Percentiles rank a stretch among this genome's conserved stretches.
These are phyloP conservation scores for Botrytis galanthina DNA, from an alignment of 2,329 filamentous ascomycete genomes.

Conservation along the genomic window DNA sequence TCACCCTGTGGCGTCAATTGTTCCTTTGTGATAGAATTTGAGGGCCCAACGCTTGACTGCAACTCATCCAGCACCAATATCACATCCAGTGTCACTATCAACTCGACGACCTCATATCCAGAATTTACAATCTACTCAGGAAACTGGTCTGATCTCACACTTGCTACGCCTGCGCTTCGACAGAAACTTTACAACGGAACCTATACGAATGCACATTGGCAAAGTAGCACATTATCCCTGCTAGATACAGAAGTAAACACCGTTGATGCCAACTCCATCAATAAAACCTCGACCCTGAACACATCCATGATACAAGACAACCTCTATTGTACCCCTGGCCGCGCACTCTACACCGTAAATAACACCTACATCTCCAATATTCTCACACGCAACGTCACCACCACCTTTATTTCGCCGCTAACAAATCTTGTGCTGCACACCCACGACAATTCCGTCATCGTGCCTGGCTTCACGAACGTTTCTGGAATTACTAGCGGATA, in stretches of 20 bases:
- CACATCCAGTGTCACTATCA: background rate
- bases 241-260: background rate
- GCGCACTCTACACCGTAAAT: constrained; percentile 27
- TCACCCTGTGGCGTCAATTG: constrained; percentile 30
- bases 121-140: background rate
- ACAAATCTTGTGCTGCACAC: constrained; percentile 22
- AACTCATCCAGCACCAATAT: constrained; percentile 6
- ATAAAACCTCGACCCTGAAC: background rate
- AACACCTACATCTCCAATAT: constrained; percentile 26
- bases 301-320: constrained; percentile 17
- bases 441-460: constrained; percentile 16
- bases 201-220: constrained; percentile 1
- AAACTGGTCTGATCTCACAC: background rate
- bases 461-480: constrained; percentile 19
- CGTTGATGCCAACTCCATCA: background rate
- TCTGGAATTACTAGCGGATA: background rate
- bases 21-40: constrained; percentile 25
- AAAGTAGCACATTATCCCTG: background rate
- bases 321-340: constrained; percentile 22
- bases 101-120: background rate
- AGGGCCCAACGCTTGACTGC: constrained; percentile 27
- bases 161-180: background rate
- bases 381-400: constrained; percentile 15
- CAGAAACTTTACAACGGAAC: background rate
- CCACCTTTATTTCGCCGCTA: background rate